Conservation (phyloP, 2,329 filamentous ascomycete genomes). For the Fusarium mexicanum region DNA sequence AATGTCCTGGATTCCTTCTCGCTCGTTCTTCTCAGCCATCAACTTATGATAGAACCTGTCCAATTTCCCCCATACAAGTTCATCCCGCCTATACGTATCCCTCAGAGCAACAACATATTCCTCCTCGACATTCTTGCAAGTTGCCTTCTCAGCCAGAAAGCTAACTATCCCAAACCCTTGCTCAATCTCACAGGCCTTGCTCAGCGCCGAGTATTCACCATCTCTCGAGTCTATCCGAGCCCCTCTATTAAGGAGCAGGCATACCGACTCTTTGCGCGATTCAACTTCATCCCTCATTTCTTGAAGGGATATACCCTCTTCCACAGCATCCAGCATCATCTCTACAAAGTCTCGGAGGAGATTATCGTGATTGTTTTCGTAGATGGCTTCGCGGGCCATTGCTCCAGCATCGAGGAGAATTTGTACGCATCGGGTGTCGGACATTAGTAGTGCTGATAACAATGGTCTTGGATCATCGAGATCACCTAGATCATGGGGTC, state of each 20-base stretch:
- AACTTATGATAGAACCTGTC: neutral
- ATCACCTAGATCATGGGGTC: rapidly evolving
- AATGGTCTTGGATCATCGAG: neutral
- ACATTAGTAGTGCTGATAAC: neutral
- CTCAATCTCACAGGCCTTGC: neutral
- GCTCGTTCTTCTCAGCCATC: neutral
- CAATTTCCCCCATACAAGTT: neutral
- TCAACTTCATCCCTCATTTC: neutral
- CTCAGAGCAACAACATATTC: neutral
- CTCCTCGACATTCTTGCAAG: neutral
- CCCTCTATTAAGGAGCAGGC: rapidly evolving
- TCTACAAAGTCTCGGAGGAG: neutral
- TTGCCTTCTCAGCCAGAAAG: neutral
- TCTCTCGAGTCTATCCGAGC: neutral
- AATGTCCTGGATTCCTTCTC: rapidly evolving
- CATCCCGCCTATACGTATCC: neutral
- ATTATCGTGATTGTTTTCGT: neutral
- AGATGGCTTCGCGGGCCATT: neutral
- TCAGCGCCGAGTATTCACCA: neutral
- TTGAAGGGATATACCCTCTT: rapidly evolving
- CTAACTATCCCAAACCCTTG: neutral
- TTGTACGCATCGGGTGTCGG: neutral
- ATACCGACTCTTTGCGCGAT: neutral
- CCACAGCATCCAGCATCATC: neutral
- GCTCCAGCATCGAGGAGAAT: neutral